phyloP scores from a whole-genome alignment of 2,329 filamentous ascomycete genomes.

The Fusarium pseudocircinatum region DNA sequence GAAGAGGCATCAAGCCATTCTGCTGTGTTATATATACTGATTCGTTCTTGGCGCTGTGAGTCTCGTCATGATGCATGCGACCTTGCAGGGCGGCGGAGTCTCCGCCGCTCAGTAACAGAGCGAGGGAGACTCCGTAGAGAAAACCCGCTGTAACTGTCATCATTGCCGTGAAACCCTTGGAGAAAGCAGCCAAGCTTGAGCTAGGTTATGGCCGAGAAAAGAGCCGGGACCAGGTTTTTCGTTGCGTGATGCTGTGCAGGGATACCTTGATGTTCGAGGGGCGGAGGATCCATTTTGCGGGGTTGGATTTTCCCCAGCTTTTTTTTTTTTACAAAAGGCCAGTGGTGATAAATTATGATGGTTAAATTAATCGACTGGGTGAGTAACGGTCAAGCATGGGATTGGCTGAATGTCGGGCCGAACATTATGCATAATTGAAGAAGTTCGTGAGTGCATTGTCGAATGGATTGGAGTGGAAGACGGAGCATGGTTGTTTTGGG shows the following conservation, averaged over 20 bases:
- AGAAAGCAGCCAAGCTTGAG: not conserved
- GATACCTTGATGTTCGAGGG: not conserved
- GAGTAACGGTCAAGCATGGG: not conserved
- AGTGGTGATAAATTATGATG: not conserved
- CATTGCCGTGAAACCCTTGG: not conserved
- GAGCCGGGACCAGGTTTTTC: constrained; percentile 24
- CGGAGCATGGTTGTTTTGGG: not conserved
- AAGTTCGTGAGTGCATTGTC: constrained; percentile 5
- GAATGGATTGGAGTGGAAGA: not conserved
- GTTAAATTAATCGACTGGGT: constrained; percentile 2
- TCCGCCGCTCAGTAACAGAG: constrained; percentile 1
- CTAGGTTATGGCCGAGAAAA: constrained; percentile 30
- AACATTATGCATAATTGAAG: constrained; percentile 14
- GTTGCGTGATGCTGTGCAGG: constrained; percentile 11
- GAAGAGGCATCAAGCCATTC: not conserved
- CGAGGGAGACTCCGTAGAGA: not conserved
- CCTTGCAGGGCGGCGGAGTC: constrained; percentile 8
- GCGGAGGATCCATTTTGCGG: constrained; percentile 25
- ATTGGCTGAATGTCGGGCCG: constrained; percentile 23
- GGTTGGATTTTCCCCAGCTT: constrained; percentile 17
- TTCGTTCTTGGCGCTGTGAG: not conserved
- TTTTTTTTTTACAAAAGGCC: not conserved
- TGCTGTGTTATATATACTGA: constrained; percentile 22
- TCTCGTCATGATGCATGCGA: constrained; percentile 5
- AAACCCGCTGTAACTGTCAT: not conserved